Evolutionary conservation across 2,329 filamentous ascomycete genomes (phyloP), one percentile per base, ranked within the genome.

Genomic region (Apiospora saccharicola): DNA sequence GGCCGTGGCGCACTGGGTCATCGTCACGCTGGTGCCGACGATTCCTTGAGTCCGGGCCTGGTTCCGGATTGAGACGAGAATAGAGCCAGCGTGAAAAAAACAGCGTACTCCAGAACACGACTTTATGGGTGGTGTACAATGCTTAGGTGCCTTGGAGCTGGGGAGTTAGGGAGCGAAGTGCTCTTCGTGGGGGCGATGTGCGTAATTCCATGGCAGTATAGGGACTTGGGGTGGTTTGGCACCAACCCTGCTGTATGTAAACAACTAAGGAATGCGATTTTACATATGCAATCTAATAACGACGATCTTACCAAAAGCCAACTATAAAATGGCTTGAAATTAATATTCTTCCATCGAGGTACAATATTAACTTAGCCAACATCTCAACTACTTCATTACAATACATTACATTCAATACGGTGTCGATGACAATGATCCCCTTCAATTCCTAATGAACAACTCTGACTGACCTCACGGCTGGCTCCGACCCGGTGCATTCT

Each of bases 401-500:
- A 41, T 22, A 41, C 19, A 37, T 34, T 30, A 12, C 53, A n/a
- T 1, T 0, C n/a, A 10, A 49, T 49, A 16, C 26, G 14, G 30
- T 30, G 10, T 14, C 24, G 0, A 16, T 12, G 0, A 26, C 10
- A 34, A 6, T 37, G 30, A 14, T 19, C 46, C 46, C 46, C 22
- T 10, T 49, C 10, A 10, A 41, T 1, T 14, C 49, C 49, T 26
- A 22, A 16, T 30, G 16, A n/a, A 8, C 22, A n/a, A 13, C 57
- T 41, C 34, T 4, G 3, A 47, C 7, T 4, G 7, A 30, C 43
- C 30, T 78, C 72, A 80, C 46, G 81, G 80, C 76, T 83, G 81
- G 37, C 81, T 82, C 43, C 80, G 75, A 1, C 80, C 79, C 19
- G 78, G 72, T 34, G 76, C 79, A 67, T 81, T 81, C 2, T 78